These are phyloP conservation scores for Fraxinus platypoda DNA, from an alignment of 305 asterid genomes.

Conservation along the genomic window DNA sequence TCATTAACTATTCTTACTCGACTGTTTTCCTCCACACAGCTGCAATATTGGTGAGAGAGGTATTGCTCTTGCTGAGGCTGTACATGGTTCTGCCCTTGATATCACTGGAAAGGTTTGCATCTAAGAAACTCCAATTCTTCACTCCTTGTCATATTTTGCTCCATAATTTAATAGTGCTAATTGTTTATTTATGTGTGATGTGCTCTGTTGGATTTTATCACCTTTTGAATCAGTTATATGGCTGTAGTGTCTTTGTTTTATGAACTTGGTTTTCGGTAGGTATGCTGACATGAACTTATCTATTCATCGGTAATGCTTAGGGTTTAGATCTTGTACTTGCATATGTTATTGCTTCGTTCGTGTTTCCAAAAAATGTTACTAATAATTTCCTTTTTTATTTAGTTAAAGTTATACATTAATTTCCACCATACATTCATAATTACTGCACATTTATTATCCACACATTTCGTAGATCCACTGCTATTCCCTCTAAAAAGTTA, in stretches of 20 bases:
- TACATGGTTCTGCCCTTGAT: constrained; percentile 98
- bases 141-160: background rate
- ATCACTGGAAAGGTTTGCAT: constrained; percentile 86
- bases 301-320: background rate
- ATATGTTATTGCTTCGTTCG: background rate
- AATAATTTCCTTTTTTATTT: too few species aligned
- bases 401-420: too few species aligned
- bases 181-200: background rate
- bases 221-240: constrained; percentile 1
- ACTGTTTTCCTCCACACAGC: constrained; percentile 34
- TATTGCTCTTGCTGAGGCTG: constrained; percentile 98
- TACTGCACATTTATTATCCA: too few species aligned
- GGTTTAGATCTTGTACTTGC: background rate
- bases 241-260: background rate
- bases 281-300: background rate
- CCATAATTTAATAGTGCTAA: background rate
- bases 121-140: background rate
- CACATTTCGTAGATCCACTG: too few species aligned
- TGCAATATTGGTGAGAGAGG: constrained; percentile 97
- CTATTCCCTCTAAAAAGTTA: too few species aligned
- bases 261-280: background rate
- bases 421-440: too few species aligned
- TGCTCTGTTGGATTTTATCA: background rate
- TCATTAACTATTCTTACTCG: constrained; percentile 5
- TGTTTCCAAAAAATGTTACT: too few species aligned